phyloP scores from a whole-genome alignment of 1,284 basidiomycete genomes.

The Rhodotorula glutinis region DNA sequence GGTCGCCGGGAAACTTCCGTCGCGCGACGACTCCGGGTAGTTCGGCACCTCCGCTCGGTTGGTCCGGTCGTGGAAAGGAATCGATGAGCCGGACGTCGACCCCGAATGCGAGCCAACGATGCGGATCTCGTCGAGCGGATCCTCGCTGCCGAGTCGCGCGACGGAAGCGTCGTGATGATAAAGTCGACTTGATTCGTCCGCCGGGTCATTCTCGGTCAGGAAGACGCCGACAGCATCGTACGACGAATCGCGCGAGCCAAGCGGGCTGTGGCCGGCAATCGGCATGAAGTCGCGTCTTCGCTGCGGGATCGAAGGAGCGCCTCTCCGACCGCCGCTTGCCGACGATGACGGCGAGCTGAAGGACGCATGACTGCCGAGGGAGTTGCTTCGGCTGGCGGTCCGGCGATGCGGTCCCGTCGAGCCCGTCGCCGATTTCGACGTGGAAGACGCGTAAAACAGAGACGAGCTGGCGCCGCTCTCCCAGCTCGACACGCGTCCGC shows the following conservation, averaged over 20 bases:
- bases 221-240: background rate
- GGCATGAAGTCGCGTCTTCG: conserved; percentile 40
- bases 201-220: background rate
- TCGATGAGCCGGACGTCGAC: conserved; percentile 1
- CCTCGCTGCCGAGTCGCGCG: conserved; percentile 8
- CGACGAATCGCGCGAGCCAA: background rate
- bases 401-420: conserved; percentile 11
- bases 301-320: conserved; percentile 32
- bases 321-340: background rate
- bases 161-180: background rate
- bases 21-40: background rate
- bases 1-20: background rate
- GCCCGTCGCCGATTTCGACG: background rate
- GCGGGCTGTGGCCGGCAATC: conserved; percentile 14
- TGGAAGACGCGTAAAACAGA: conserved; percentile 41
- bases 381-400: conserved; percentile 8
- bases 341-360: conserved; percentile 7
- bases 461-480: conserved; percentile 39
- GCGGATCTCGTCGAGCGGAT: conserved; percentile 13
- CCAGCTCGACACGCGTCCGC: conserved; percentile 35
- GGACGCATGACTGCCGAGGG: conserved; percentile 6
- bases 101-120: conserved; percentile 20
- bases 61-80: background rate
- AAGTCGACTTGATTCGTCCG: background rate
- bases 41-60: background rate